These are phyloP conservation scores for Metroxylon sagu DNA, from an alignment of 176 grass and related monocot species.

Conservation along the genomic window DNA sequence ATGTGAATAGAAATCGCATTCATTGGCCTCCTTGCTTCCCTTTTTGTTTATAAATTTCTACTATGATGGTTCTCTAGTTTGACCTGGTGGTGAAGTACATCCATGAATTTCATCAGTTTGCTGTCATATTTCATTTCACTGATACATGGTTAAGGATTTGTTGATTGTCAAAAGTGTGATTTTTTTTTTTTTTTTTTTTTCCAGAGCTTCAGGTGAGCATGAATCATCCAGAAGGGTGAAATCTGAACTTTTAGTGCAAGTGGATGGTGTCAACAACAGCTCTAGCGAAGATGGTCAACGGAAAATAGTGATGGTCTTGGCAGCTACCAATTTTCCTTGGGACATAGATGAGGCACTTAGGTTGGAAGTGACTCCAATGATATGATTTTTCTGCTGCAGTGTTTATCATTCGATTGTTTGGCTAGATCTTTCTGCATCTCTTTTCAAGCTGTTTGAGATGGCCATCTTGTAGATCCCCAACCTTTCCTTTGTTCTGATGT, in stretches of 20 bases:
- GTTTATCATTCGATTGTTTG: too few relatives aligned
- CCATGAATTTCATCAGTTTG: too few relatives aligned
- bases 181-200: background rate
- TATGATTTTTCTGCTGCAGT: too few relatives aligned
- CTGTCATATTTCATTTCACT: background rate
- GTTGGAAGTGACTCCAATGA: constrained; percentile 15
- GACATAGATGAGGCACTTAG: constrained; percentile 97
- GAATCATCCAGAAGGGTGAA: constrained; percentile 99
- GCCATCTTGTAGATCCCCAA: too few relatives aligned
- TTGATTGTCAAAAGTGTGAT: constrained; percentile 3
- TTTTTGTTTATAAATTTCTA: too few relatives aligned
- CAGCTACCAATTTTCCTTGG: constrained; percentile 96
- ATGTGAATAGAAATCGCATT: too few relatives aligned
- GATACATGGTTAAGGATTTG: background rate
- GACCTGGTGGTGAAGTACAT: too few relatives aligned
- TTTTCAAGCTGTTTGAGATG: too few relatives aligned
- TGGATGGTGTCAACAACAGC: constrained; percentile 93
- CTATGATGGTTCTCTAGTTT: too few relatives aligned
- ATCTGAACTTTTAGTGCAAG: constrained; percentile 96
- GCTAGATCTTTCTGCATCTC: too few relatives aligned
- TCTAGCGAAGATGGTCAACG: constrained; percentile 80
- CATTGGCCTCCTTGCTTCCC: too few relatives aligned
- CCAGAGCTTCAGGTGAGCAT: constrained; percentile 91
- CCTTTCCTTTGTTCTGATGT: constrained; percentile 1
- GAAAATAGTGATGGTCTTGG: constrained; percentile 95